phyloP scores from a whole-genome alignment of 495 filamentous ascomycete species.

The Penicillium ochrochloron region DNA sequence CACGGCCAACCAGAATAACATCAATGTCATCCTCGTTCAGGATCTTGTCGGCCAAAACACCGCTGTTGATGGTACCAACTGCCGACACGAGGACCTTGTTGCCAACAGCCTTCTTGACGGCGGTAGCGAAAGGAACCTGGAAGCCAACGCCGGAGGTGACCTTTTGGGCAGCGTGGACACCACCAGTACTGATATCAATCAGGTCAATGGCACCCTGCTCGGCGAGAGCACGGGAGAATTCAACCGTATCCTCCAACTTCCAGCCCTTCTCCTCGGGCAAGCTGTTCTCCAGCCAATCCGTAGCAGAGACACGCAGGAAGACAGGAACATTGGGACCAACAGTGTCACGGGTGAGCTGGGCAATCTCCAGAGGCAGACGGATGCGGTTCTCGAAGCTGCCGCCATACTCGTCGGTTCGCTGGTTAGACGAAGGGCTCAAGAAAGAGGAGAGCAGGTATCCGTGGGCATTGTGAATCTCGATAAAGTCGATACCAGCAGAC shows the following conservation, averaged over 20 bases:
- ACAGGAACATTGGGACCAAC: slow-evolving; percentile 66
- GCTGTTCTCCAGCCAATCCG: slow-evolving; percentile 63
- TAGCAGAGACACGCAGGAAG: slow-evolving; percentile 65
- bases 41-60: slow-evolving; percentile 58
- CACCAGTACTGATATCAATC: slow-evolving; percentile 68
- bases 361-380: slow-evolving; percentile 62
- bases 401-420: slow-evolving; percentile 67
- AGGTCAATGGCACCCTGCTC: slow-evolving; percentile 63
- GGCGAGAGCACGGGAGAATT: slow-evolving; percentile 59
- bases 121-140: slow-evolving; percentile 67
- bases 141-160: slow-evolving; percentile 62
- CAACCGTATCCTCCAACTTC: slow-evolving; percentile 59
- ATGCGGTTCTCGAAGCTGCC: slow-evolving; percentile 68
- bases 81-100: slow-evolving; percentile 62
- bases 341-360: slow-evolving; percentile 56
- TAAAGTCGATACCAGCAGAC: slow-evolving; percentile 61
- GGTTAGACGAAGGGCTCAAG: slow-evolving; percentile 66
- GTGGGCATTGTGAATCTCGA: slow-evolving; percentile 64
- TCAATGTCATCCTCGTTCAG: slow-evolving; percentile 65
- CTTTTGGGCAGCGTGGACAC: slow-evolving; percentile 62
- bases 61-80: slow-evolving; percentile 68
- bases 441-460: slow-evolving; percentile 72
- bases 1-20: slow-evolving; percentile 63
- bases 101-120: slow-evolving; percentile 66
- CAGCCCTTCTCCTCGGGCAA: slow-evolving; percentile 56